Base-by-base conservation (phyloP, 2,329 filamentous ascomycete genomes). In the Fusarium sororula region DNA sequence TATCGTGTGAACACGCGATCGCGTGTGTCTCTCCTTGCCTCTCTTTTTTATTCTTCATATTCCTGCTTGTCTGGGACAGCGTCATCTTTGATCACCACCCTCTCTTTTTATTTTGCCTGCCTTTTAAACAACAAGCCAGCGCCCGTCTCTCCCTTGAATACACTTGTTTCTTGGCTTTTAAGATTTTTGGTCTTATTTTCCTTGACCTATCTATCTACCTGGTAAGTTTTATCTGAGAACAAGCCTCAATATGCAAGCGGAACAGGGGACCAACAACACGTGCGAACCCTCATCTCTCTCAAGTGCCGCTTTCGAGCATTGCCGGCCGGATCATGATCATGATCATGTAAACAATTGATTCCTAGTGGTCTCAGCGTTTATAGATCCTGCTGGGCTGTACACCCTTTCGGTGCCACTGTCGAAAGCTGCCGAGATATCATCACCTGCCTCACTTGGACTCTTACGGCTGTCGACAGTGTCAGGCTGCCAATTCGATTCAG, bases 1-100 rank as follows among this genome's bases (percentile, higher is more conserved):
- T 74, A 69, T 73, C 64, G 72, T 74, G 75, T 78, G 72, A 77
- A 76, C 75, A 75, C 74, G 72, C 76, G 72, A 68, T 66, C 68
- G 72, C 61, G 72, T 68, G 72, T 70, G 58, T 77, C 59, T 78
- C 74, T 75, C 67, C 44, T 50, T 68, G 56, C 53, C 48, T 26
- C 66, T 55, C 64, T 63, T 51, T 54, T 62, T 60, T 14, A 45
- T 45, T 45, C 24, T 60, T 63, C 51, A 22, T 56, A 50, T 66
- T 26, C 35, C 38, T 66, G 50, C 67, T 66, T 66, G 66, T 74
- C 71, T 47, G 69, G 65, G 53, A 73, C 70, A 73, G 63, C 57
- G 57, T 66, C 73, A 41, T 70, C 70, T 60, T 59, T 51, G 53
- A 30, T 37, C 55, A 56, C 61, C 70, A 54, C 63, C 64, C 59